These are phyloP conservation scores for Allium sativum DNA, from an alignment of 106 monocot genomes.

Conservation along the genomic window DNA sequence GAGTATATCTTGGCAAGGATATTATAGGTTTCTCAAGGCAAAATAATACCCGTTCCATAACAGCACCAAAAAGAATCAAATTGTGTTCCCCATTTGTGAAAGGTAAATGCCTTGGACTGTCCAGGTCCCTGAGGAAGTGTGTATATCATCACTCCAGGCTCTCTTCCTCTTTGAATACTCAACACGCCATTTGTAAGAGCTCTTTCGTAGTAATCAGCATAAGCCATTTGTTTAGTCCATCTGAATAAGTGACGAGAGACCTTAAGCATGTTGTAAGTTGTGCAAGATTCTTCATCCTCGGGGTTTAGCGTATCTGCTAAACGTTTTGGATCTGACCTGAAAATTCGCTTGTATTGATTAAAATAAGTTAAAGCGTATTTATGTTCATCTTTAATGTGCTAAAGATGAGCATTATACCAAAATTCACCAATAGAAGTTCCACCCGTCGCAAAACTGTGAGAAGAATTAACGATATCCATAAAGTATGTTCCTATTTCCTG, in stretches of 20 bases:
- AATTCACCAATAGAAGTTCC: slow-evolving; percentile 90
- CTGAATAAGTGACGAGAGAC: slow-evolving; percentile 88
- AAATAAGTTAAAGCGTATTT: background rate
- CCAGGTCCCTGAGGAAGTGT: slow-evolving; percentile 85
- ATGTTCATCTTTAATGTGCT: background rate
- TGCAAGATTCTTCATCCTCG: slow-evolving; percentile 90
- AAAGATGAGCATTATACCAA: slow-evolving; percentile 35
- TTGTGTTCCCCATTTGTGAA: slow-evolving; percentile 84
- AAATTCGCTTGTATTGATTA: background rate
- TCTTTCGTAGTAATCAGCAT: slow-evolving; percentile 96
- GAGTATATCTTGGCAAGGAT: background rate
- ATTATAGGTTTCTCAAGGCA: background rate
- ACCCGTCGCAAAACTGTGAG: slow-evolving; percentile 88
- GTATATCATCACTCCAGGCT: slow-evolving; percentile 96
- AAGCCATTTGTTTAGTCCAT: slow-evolving; percentile 79
- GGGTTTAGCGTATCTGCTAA: slow-evolving; percentile 58
- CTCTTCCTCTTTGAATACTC: slow-evolving; percentile 85
- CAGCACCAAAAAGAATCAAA: slow-evolving; percentile 95
- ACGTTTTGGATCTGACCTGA: slow-evolving; percentile 77
- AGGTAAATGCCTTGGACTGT: slow-evolving; percentile 64
- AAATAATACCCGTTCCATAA: slow-evolving; percentile 77
- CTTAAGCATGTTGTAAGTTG: slow-evolving; percentile 98
- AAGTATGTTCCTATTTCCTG: slow-evolving; percentile 79
- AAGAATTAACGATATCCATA: slow-evolving; percentile 88
- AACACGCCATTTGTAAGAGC: slow-evolving; percentile 85